phyloP scores from a whole-genome alignment of 306 rosid species.

The Corylus americana region DNA sequence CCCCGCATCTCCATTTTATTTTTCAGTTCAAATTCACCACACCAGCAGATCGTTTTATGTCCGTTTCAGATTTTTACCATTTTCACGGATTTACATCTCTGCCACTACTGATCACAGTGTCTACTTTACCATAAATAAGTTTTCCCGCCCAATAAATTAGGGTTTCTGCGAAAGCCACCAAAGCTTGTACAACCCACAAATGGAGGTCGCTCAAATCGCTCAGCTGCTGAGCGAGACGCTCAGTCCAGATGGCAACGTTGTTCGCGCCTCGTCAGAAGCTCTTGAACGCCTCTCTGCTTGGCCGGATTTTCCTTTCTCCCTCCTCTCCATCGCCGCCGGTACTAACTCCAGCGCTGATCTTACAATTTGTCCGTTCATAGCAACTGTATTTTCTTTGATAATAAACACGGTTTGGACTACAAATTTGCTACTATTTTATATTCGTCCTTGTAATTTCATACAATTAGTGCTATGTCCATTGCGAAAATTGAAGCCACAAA shows the following conservation, averaged over 20 bases:
- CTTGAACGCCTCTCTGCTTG: conserved; percentile 61
- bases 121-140: too few relatives aligned
- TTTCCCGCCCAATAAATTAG: conserved; percentile 72
- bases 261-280: conserved; percentile 50
- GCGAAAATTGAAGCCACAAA: neutral
- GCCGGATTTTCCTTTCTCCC: conserved; percentile 58
- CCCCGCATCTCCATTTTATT: conserved; percentile 29
- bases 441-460: neutral
- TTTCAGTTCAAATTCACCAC: too few relatives aligned
- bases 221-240: conserved; percentile 62
- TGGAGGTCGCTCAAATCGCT: conserved; percentile 52
- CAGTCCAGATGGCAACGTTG: conserved; percentile 47
- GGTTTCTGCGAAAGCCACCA: conserved; percentile 33
- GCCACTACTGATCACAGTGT: neutral
- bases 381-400: neutral
- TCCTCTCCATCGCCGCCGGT: conserved; percentile 67
- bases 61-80: neutral
- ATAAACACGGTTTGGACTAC: neutral
- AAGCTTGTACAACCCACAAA: neutral
- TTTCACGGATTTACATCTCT: neutral
- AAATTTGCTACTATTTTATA: neutral
- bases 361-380: neutral
- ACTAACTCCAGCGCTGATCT: neutral
- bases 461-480: neutral
- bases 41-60: neutral